Evolutionary conservation across 106 monocot species (phyloP), one percentile per base, ranked within the genome.

Genomic region (Dendrobium catenatum): DNA sequence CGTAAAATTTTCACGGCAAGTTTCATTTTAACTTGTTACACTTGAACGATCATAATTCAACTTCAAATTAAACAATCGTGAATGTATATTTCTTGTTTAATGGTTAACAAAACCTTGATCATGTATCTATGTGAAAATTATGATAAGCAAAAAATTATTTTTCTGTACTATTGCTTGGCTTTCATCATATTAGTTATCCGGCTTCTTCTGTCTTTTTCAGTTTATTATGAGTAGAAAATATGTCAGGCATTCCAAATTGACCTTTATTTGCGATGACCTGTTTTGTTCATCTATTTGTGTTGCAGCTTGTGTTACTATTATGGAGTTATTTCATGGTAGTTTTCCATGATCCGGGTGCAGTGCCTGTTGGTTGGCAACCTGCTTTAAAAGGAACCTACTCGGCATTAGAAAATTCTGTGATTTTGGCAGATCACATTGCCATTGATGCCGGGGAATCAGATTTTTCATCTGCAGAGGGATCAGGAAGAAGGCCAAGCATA

Each of bases 251-350:
- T 64, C 24, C 24, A 64, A 22, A 24, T 64, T 4, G 5, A 24
- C 64, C 7, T 64, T 61, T 64, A 6, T 64, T 22, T 64, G 64
- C 64, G 24, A 64, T 26, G 8, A 64, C n/a, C 2, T 64, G 64
- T 22, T 64, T 33, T 72, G 16, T 72, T 40, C 13, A 72, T 72
- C 15, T 72, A 10, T 40, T 72, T 72, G 4, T 79, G 47, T 82
- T 90, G 91, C 96, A 96, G 96, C 91, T 96, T 86, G 84, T 85
- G 40, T 43, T 96, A 83, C 77, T 91, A 85, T 68, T 91, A 78
- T 96, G 96, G 96, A 93, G 94, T 87, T 96, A 94, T 84, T 80
- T 90, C 81, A 90, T 85, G 89, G 94, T 90, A 80, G 94, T 94
- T 84, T 92, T 85, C 75, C 67, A 75, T 66, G 94, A 96, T 81